Conservation (phyloP, 495 filamentous ascomycete genomes). For the Pyrenula aspistea region DNA sequence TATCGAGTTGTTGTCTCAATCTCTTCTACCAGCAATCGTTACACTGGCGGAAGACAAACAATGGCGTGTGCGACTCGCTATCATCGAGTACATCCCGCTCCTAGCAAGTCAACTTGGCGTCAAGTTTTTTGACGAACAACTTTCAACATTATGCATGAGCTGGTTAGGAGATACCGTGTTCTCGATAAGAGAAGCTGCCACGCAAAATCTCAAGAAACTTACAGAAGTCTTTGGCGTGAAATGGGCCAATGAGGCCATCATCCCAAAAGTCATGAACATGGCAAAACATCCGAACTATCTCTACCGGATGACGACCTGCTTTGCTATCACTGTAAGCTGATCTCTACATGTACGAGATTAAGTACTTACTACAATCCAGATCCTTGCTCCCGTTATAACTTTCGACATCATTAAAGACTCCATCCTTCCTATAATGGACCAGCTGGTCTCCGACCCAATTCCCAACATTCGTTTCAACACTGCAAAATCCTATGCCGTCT, state of each 20-base stretch:
- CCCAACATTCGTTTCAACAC: constrained; percentile 99
- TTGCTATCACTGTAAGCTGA: constrained; percentile 81
- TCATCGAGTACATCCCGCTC: constrained; percentile 97
- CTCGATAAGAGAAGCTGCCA: constrained; percentile 93
- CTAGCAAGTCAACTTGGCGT: constrained; percentile 93
- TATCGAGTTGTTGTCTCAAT: constrained; percentile 92
- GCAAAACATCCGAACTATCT: constrained; percentile 95
- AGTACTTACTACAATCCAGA: constrained; percentile 36
- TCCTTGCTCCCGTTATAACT: constrained; percentile 82
- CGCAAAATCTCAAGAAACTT: constrained; percentile 92
- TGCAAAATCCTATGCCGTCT: constrained; percentile 85
- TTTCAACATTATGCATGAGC: constrained; percentile 91
- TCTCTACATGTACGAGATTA: not conserved
- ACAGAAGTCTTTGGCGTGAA: constrained; percentile 97
- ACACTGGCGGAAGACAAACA: constrained; percentile 98
- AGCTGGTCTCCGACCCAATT: constrained; percentile 84
- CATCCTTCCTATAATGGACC: constrained; percentile 90
- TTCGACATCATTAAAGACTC: constrained; percentile 83
- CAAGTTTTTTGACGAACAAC: constrained; percentile 95
- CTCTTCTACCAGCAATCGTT: constrained; percentile 93
- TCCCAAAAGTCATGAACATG: constrained; percentile 97
- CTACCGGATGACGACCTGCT: constrained; percentile 98
- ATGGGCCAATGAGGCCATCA: constrained; percentile 95
- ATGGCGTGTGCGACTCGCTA: constrained; percentile 94
- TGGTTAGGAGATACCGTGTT: constrained; percentile 99